Conservation (phyloP, 73 alveolate species). For the Durusdinium trenchii region DNA sequence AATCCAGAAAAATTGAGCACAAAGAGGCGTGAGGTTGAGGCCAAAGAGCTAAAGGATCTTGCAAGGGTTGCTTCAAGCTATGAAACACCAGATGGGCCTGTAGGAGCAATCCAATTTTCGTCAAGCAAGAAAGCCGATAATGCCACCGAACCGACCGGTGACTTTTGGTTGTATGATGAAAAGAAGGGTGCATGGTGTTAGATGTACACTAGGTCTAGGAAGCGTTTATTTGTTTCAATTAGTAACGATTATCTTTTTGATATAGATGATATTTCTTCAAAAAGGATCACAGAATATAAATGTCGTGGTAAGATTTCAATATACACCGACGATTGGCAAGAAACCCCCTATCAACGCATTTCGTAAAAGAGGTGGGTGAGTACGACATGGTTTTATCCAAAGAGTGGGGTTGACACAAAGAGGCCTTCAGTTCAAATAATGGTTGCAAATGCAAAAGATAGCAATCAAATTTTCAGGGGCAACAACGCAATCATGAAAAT, state of each 20-base stretch:
- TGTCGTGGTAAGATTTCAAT: background rate
- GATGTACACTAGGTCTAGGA: background rate
- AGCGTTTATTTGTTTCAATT: conserved; percentile 7
- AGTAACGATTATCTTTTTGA: conserved; percentile 24
- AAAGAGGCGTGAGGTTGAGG: background rate
- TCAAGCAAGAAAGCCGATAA: background rate
- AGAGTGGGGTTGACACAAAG: background rate
- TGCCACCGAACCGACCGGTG: background rate
- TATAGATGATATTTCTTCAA: background rate
- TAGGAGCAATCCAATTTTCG: background rate
- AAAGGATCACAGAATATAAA: conserved; percentile 17
- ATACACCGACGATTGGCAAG: background rate
- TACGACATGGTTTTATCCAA: conserved; percentile 5
- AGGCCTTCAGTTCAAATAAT: background rate
- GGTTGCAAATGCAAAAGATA: background rate
- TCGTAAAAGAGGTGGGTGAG: conserved; percentile 51
- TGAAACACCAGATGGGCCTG: background rate
- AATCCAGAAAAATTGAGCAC: background rate
- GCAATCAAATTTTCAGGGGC: background rate
- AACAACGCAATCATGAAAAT: background rate
- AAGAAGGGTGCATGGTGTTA: background rate
- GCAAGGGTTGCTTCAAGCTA: background rate
- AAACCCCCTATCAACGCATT: conserved; percentile 8
- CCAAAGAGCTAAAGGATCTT: background rate
- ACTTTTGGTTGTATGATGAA: conserved; percentile 32